Evolutionary conservation across 371 early-diverging fungal genomes (phyloP).

Genomic region (Mucor lusitanicus): DNA sequence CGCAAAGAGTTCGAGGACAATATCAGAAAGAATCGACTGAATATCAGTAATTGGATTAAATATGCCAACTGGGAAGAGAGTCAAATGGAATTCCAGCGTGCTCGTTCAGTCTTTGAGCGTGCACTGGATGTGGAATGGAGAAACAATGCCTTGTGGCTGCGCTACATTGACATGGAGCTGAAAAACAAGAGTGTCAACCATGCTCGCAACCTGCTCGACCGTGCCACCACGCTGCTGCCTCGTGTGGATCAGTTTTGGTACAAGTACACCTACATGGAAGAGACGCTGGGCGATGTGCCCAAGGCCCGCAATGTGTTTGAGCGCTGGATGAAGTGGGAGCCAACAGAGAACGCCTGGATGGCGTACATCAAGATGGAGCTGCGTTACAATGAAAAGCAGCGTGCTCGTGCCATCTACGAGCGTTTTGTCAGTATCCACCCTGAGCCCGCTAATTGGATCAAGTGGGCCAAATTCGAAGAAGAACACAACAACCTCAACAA

Average conservation of each 20-base stretch:
- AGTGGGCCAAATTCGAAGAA: slow-evolving; percentile 96
- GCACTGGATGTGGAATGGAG: slow-evolving; percentile 88
- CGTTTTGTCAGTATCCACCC: slow-evolving; percentile 91
- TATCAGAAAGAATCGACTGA: slow-evolving; percentile 81
- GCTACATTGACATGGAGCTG: slow-evolving; percentile 97
- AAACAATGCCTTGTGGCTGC: slow-evolving; percentile 86
- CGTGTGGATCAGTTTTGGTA: slow-evolving; percentile 97
- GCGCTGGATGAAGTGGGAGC: slow-evolving; percentile 99
- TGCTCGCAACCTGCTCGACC: slow-evolving; percentile 93
- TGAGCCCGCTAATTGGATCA: slow-evolving; percentile 94
- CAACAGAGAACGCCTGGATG: slow-evolving; percentile 89
- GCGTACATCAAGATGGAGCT: slow-evolving; percentile 94
- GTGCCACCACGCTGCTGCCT: slow-evolving; percentile 88
- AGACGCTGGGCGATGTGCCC: slow-evolving; percentile 86
- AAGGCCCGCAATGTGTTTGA: slow-evolving; percentile 95
- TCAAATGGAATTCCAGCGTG: slow-evolving; percentile 83
- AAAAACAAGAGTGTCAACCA: slow-evolving; percentile 90
- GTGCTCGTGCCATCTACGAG: slow-evolving; percentile 80
- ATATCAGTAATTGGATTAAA: slow-evolving; percentile 90
- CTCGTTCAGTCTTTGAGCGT: slow-evolving; percentile 91
- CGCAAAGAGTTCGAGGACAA: slow-evolving; percentile 95
- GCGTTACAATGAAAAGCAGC: slow-evolving; percentile 84
- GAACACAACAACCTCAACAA: slow-evolving; percentile 71
- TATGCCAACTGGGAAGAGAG: slow-evolving; percentile 97
- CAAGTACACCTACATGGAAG: slow-evolving; percentile 98